Base-by-base conservation (phyloP, 805 yeast genomes). In the Blastobotrys muscicola region DNA sequence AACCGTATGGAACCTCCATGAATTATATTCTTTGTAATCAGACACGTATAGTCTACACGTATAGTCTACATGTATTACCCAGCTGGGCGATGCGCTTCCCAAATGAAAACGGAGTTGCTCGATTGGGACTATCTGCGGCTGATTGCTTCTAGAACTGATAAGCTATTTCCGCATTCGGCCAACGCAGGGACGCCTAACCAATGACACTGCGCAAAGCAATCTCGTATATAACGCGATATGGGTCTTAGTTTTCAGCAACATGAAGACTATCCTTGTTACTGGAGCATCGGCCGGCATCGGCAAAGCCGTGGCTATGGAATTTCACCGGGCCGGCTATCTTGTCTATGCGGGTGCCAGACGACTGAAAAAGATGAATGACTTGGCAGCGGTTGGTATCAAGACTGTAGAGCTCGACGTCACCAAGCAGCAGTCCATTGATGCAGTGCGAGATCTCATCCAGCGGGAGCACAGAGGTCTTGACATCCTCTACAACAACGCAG, bases 261-360 rank as follows among this genome's bases (percentile, higher is more conserved):
- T 33, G 36, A 39, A 36, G 16, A 23, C 43, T 6, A 45, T 36
- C 9, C 33, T 49, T n/a, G 41, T 49, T 16, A 47, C 52, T 8
- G 52, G 52, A 11, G 41, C 46, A 41, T 49, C 52, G 9, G 41
- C 52, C 6, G 52, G 52, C 3, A 49, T 49, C 26, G 52, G 52
- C 30, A 49, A 49, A 29, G 39, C 50, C 3, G 40, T 49, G n/a
- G 52, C 52, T 31, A 47, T 41, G 26, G 41, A 46, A 13, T 45
- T 46, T 35, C 50, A 35, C 10, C 15, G 36, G 3, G 34, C 33
- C 13, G 52, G 52, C 4, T 45, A 38, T 23, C 26, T 33, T n/a
- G 86, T 83, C 1, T 82, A 75, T 56, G 89, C 89, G 0, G 79
- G 83, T 45, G 87, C 92, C 2, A 69, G 94, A 59, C 71, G 86